Conservation (phyloP, 1,139 yeast species). For the Zygosaccharomyces sapae region DNA sequence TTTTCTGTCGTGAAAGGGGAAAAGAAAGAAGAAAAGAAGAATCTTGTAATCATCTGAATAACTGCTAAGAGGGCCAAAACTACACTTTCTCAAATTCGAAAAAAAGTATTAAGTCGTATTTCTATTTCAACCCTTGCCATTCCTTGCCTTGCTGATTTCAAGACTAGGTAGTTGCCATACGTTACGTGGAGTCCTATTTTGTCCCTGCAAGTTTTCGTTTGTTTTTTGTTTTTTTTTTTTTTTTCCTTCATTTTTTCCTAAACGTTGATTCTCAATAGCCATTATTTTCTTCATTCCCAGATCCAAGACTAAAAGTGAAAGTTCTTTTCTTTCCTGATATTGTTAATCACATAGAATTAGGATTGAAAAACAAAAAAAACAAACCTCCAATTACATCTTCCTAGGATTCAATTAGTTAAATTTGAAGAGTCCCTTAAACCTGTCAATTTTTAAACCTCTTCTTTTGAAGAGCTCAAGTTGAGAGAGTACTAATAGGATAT, state of each 20-base stretch:
- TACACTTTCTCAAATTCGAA: neutral
- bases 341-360: neutral
- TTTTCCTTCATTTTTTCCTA: neutral
- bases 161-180: neutral
- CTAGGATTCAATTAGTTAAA: neutral
- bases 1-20: too few relatives aligned
- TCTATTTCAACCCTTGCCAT: neutral
- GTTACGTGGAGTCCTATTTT: neutral
- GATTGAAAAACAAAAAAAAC: conserved; percentile 1
- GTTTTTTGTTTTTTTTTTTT: neutral
- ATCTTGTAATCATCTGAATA: too few relatives aligned
- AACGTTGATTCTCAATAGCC: neutral
- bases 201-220: too few relatives aligned
- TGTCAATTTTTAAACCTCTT: neutral
- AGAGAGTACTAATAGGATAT: neutral
- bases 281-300: neutral
- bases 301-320: neutral
- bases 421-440: neutral
- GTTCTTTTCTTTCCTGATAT: neutral
- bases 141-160: neutral
- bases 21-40: too few relatives aligned
- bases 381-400: neutral
- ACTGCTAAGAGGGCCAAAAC: too few relatives aligned
- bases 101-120: neutral
- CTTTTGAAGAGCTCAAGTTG: neutral